Evolutionary conservation across 139 green algal genomes (phyloP), one percentile per base, ranked within the genome.

Genomic region (Chlamydomonas sp.): DNA sequence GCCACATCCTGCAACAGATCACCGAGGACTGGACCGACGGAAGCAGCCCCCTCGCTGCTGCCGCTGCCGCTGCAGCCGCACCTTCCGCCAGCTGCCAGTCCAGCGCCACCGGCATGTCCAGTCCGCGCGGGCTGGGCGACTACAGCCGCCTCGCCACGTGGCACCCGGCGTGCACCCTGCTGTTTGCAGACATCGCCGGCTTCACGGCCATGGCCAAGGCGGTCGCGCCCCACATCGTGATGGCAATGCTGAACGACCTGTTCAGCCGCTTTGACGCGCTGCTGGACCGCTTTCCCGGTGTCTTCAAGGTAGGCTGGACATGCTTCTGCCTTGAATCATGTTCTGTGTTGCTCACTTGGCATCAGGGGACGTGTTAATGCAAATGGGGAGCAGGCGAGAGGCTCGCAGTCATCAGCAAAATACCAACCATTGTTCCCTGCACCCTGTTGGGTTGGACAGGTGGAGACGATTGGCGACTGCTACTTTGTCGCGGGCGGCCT

Each of bases 391-490:
- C 31, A 49, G 31, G 31, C 31, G 31, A 49, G 31, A 49, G 31
- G 31, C 31, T 49, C 31, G 31, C 31, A 49, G 31, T 49, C 31
- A 49, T 49, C 31, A 49, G 31, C 31, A 49, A 49, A 49, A 49
- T 49, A 49, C 31, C 31, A 49, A 49, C 31, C 31, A 49, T 49
- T 49, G 31, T 49, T 49, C 31, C 31, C 31, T 49, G 31, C 31
- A 49, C 31, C 31, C 31, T 49, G 31, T 49, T 49, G 31, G 31
- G 31, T 49, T 49, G 31, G 8, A 4, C 84, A 94, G 80, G 85
- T 94, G 61, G 90, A 94, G 83, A 94, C 91, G 0, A 89, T 93
- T 12, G 91, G 91, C 5, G 91, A 94, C 84, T 91, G 84, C 83
- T 94, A 94, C 89, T 90, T 94, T 67, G 90, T 91, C 4, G 84